Evolutionary conservation across 768 basidiomycete species (phyloP), one percentile per base, ranked within the genome.

Genomic region (Chalciporus chontae): DNA sequence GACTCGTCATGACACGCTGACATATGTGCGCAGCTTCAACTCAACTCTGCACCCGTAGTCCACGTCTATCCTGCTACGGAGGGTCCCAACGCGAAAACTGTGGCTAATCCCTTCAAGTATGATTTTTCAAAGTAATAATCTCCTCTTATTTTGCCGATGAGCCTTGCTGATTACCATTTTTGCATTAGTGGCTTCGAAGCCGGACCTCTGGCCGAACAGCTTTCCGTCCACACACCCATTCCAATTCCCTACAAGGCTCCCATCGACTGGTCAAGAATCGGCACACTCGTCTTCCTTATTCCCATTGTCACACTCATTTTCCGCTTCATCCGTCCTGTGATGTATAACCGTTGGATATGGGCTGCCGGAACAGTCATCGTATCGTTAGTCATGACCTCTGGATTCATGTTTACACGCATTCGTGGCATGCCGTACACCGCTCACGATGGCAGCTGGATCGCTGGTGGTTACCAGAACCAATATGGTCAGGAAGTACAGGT

Each of bases 391-490:
- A 95, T 97, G 85, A 94, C 84, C 18, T 84, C 87, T 8, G 96
- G 96, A 8, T 88, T 83, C 74, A 99, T 99, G 96, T 99, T 95
- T 72, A 89, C 88, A 51, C 87, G 86, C 55, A 99, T 99, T 59
- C 85, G 95, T 54, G 77, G 77, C 27, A 77, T 77, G 41, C 94
- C 92, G 3, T 92, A 80, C 63, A 73, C 72, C 19, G 82, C 80
- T 24, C 72, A 73, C 0, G 76, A 80, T 48, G 83, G 85, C 19
- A 73, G 78, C 43, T 94, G 92, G 87, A 86, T 99, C 60, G 89
- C 93, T 8, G 77, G 71, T 9, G 95, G 95, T 5, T 97, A 84
- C 71, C 85, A 86, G 65, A 92, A 84, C 59, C 94, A 96, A 68
- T 89, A 79, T 63, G 95, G 94, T 7, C 87, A 94, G 67, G 96